Percentiles rank a stretch among this genome's conserved stretches.
Evolutionary conservation across 805 yeast genomes (phyloP).

Genomic region (Suhomyces sp.): DNA sequence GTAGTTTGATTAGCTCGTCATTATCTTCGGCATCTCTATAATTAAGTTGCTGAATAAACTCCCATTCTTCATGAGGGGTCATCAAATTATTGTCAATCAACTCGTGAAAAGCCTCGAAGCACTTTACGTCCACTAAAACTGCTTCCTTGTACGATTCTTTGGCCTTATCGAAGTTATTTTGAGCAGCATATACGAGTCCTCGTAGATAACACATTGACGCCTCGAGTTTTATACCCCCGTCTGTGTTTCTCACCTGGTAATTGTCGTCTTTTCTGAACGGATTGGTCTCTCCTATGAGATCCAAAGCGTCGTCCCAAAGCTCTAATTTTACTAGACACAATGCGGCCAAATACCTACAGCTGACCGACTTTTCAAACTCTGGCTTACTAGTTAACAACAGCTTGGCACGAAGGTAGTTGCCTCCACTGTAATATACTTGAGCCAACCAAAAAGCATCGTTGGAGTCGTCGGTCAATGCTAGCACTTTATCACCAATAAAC

Average conservation of each 20-base stretch:
- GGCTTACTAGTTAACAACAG: constrained; percentile 57
- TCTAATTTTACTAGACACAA: constrained; percentile 69
- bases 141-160: constrained; percentile 87
- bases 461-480: constrained; percentile 79
- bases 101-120: constrained; percentile 88
- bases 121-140: constrained; percentile 79
- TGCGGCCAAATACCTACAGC: constrained; percentile 80
- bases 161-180: constrained; percentile 81
- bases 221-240: constrained; percentile 84
- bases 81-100: constrained; percentile 67
- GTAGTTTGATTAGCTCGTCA: constrained; percentile 70
- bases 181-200: constrained; percentile 79
- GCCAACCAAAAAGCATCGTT: constrained; percentile 97
- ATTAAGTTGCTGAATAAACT: constrained; percentile 57
- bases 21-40: constrained; percentile 76
- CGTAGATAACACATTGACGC: constrained; percentile 83
- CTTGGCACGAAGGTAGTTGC: constrained; percentile 76
- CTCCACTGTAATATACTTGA: constrained; percentile 76
- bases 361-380: constrained; percentile 56
- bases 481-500: constrained; percentile 86
- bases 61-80: constrained; percentile 87
- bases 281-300: constrained; percentile 75
- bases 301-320: constrained; percentile 85
- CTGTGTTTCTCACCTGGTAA: constrained; percentile 48
- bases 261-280: constrained; percentile 55